phyloP scores from a whole-genome alignment of 495 filamentous ascomycete genomes.

The Podospora appendiculata region DNA sequence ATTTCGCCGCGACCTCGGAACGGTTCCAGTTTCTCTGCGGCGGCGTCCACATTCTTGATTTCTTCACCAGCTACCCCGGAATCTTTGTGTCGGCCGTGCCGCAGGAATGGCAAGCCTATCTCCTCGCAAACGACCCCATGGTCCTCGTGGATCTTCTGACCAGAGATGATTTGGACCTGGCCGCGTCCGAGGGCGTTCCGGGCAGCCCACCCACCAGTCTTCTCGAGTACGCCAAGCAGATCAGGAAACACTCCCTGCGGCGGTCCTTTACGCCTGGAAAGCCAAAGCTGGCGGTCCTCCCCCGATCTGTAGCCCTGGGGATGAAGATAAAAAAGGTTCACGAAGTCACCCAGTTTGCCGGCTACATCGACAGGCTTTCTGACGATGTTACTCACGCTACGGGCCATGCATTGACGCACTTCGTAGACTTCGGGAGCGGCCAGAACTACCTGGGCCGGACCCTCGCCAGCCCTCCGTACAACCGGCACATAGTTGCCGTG shows the following conservation, averaged over 20 bases:
- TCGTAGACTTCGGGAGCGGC: constrained; percentile 92
- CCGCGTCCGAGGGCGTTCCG: constrained; percentile 16
- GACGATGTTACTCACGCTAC: constrained; percentile 34
- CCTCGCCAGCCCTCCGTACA: constrained; percentile 76
- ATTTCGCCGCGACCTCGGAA: constrained; percentile 64
- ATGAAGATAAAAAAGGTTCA: constrained; percentile 97
- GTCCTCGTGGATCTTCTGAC: constrained; percentile 72
- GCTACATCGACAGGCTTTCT: constrained; percentile 48
- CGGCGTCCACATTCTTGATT: constrained; percentile 91
- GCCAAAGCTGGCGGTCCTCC: constrained; percentile 43
- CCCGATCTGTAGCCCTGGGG: constrained; percentile 67
- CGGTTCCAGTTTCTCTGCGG: constrained; percentile 86
- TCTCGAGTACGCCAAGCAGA: constrained; percentile 63
- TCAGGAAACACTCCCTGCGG: constrained; percentile 60
- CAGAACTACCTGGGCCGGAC: constrained; percentile 92
- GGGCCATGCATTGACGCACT: constrained; percentile 62
- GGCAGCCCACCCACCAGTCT: constrained; percentile 61
- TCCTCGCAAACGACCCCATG: constrained; percentile 60
- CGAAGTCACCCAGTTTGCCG: constrained; percentile 65
- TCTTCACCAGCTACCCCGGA: constrained; percentile 75
- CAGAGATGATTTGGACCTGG: constrained; percentile 54
- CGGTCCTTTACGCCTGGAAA: constrained; percentile 47
- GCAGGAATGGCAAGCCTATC: constrained; percentile 70
- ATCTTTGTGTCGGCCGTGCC: constrained; percentile 71
- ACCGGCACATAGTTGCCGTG: constrained; percentile 80